These are phyloP conservation scores for Kluyveromyces dobzhanskii DNA, from an alignment of 805 yeast species.

Conservation along the genomic window DNA sequence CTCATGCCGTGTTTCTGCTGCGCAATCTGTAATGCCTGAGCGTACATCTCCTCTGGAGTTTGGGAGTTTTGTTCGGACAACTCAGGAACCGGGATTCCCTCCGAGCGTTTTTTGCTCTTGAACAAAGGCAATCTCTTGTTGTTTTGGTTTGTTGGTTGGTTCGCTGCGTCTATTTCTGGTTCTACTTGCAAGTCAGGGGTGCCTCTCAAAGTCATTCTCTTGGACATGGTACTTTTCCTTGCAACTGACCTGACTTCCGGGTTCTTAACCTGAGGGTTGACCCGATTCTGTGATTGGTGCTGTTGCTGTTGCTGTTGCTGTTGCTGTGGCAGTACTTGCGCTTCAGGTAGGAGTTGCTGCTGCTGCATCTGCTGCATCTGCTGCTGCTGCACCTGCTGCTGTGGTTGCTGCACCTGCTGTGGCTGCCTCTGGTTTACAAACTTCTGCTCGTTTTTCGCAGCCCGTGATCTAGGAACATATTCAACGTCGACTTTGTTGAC, in stretches of 20 bases:
- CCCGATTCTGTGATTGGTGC: too few species aligned
- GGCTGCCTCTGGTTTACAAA: background rate
- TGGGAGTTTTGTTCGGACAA: slow-evolving; percentile 5
- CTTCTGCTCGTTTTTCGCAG: background rate
- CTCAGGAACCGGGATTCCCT: slow-evolving; percentile 3
- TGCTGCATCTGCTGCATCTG: background rate
- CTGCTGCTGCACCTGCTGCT: background rate
- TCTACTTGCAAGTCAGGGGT: too few species aligned
- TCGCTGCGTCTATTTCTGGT: too few species aligned
- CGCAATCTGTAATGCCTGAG: slow-evolving; percentile 49
- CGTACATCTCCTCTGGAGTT: slow-evolving; percentile 43
- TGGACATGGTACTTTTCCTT: slow-evolving; percentile 2
- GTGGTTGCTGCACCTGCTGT: background rate
- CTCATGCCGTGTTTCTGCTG: slow-evolving; percentile 29
- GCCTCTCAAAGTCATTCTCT: slow-evolving; percentile 1
- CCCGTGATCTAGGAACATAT: too few species aligned
- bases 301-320: background rate
- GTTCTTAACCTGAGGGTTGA: too few species aligned
- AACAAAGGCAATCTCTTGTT: background rate
- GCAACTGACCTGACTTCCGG: background rate
- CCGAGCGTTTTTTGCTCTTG: background rate
- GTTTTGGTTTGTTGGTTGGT: background rate
- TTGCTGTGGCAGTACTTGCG: background rate
- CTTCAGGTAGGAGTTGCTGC: too few species aligned
- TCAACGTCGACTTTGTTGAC: too few species aligned